These are phyloP conservation scores for Yamadazyma atlantica DNA, from an alignment of 1,139 yeast species.

Conservation along the genomic window DNA sequence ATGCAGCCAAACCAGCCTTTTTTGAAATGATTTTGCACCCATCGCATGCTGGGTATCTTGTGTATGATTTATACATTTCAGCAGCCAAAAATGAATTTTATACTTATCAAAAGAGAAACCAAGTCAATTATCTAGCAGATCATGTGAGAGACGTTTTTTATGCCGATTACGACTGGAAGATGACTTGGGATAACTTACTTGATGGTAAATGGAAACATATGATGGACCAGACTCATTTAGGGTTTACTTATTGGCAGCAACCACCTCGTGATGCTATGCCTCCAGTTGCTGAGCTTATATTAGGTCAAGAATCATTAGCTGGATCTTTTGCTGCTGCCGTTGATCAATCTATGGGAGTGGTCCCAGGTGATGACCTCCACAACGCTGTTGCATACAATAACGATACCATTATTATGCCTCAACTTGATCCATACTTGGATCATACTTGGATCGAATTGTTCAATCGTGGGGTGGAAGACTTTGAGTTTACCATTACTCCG, in stretches of 20 bases:
- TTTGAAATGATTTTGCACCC: conserved; percentile 17
- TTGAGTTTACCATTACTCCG: conserved; percentile 13
- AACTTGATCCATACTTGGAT: conserved; percentile 15
- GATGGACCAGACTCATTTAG: conserved; percentile 19
- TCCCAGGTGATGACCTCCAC: conserved; percentile 16
- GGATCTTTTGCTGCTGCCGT: conserved; percentile 16
- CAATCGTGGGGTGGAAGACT: conserved; percentile 16
- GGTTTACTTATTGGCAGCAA: conserved; percentile 19
- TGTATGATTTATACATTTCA: conserved; percentile 16
- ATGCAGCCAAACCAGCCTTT: conserved; percentile 15
- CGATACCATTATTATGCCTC: conserved; percentile 17
- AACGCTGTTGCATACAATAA: conserved; percentile 17
- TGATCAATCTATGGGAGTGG: conserved; percentile 16
- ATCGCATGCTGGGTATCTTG: conserved; percentile 16
- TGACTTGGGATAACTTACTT: conserved; percentile 13
- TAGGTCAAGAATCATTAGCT: conserved; percentile 10
- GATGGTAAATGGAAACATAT: conserved; percentile 18
- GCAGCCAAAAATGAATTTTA: conserved; percentile 16
- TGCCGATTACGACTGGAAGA: conserved; percentile 14
- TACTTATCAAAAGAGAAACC: conserved; percentile 15
- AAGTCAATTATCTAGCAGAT: conserved; percentile 14
- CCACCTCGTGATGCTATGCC: conserved; percentile 18
- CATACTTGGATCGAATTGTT: conserved; percentile 17
- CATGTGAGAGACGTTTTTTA: conserved; percentile 13
- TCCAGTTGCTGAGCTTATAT: conserved; percentile 11